Evolutionary conservation across 208 protist species (phyloP).

Genomic region (Porcisia deanei): DNA sequence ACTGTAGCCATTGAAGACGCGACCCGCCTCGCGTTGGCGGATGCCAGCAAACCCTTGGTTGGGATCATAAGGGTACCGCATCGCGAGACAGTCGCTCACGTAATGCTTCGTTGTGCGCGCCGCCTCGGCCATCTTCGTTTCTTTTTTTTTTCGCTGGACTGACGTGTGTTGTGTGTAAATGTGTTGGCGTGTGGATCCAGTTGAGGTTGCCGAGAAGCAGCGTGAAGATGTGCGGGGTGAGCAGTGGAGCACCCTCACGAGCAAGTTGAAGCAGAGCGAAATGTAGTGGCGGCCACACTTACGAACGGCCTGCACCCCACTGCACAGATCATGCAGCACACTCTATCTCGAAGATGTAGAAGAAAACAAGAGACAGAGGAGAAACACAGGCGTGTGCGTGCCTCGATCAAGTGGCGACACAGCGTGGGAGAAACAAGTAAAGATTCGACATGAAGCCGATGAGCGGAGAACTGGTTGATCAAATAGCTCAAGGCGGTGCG

Average conservation of each 20-base stretch:
- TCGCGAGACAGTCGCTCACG: conserved; percentile 85
- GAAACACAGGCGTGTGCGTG: neutral
- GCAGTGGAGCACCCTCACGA: neutral
- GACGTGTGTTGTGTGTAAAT: neutral
- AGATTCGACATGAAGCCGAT: neutral
- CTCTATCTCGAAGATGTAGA: neutral
- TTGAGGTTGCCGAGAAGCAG: neutral
- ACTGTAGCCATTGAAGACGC: conserved; percentile 68
- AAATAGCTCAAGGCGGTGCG: neutral
- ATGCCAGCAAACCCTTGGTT: conserved; percentile 69
- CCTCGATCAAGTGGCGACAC: neutral
- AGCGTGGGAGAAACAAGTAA: neutral
- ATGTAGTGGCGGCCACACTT: neutral
- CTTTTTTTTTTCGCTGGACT: neutral
- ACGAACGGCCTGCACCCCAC: neutral
- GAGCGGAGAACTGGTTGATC: neutral
- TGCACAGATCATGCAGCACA: neutral
- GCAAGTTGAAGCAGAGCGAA: neutral
- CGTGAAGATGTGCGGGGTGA: neutral
- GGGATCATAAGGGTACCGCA: conserved; percentile 84
- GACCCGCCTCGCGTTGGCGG: conserved; percentile 47
- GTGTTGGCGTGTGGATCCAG: neutral
- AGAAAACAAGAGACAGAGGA: no score
- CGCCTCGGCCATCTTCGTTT: conserved; percentile 55
- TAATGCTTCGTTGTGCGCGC: conserved; percentile 74